Base-by-base conservation (phyloP, 2,329 filamentous ascomycete species). In the Pestalotiopsis sp. region DNA sequence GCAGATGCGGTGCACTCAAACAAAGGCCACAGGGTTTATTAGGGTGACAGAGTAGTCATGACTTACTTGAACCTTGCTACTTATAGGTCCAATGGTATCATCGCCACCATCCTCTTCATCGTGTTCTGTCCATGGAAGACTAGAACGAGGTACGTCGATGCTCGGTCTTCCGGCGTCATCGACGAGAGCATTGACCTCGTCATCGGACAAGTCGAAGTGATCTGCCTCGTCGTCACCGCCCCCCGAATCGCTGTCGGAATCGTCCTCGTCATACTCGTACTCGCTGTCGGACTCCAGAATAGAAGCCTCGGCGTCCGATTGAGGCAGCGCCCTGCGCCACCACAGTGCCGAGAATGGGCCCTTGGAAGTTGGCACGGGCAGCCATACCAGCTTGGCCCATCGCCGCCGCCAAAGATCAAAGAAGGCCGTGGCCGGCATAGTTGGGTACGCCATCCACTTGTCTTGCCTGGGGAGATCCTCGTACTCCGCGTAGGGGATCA, bases 321-420 rank as follows among this genome's bases (percentile, higher is more conserved):
- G 55, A 31, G 55, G 55, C 23, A 59, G 55, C 55, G 55, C 55
- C 55, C 55, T 59, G 55, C 31, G 55, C 55, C 55, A 59, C 55
- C 55, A 59, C 55, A 59, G 55, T 7, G 55, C 55, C 3, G 55
- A 59, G 23, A 59, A 59, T 12, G 20, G 55, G 55, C 55, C 20
- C n/a, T 31, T 59, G 55, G 20, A 25, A 31, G 20, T 59, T 14
- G 55, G 55, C 27, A 59, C n/a, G 55, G 55, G 55, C 55, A 59
- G 55, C 55, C 55, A 59, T 31, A 31, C 27, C 55, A 59, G 55
- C 55, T 59, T 59, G 23, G 20, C 55, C 27, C 55, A 27, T 25
- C 55, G 55, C 27, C 55, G 55, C 23, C 55, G 55, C 55, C 27
- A 59, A 31, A 59, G 55, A 59, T 59, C 55, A 59, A 59, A 59